These are phyloP conservation scores for Lagenidium giganteum DNA, from an alignment of 352 stramenopile species.

Conservation along the genomic window DNA sequence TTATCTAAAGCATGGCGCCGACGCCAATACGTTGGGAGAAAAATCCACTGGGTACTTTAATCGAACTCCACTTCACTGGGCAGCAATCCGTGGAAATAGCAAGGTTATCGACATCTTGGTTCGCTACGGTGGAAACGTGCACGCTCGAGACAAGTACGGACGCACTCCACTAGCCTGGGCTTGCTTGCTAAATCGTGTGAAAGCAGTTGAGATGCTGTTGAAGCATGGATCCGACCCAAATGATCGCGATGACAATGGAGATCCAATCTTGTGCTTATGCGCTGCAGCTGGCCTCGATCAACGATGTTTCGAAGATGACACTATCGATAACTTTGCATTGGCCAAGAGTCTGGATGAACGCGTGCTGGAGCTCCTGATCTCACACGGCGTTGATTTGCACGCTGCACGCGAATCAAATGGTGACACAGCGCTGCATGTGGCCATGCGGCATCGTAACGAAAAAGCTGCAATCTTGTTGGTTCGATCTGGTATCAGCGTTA, in stretches of 20 bases:
- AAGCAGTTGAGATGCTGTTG: constrained; percentile 50
- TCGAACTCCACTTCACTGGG: constrained; percentile 75
- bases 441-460: constrained; percentile 64
- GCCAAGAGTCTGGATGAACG: constrained; percentile 46
- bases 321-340: too few relatives aligned
- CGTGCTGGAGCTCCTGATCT: constrained; percentile 48
- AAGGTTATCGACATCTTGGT: constrained; percentile 57
- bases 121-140: constrained; percentile 43
- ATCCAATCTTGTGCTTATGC: constrained; percentile 64
- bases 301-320: too few relatives aligned
- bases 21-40: constrained; percentile 62
- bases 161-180: constrained; percentile 68
- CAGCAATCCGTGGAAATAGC: constrained; percentile 66
- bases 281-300: constrained; percentile 47
- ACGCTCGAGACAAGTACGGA: constrained; percentile 63
- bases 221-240: constrained; percentile 52
- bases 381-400: constrained; percentile 45
- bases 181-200: constrained; percentile 62
- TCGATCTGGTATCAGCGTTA: constrained; percentile 61
- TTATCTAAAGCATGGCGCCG: constrained; percentile 61
- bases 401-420: constrained; percentile 53
- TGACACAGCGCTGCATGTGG: constrained; percentile 71
- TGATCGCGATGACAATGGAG: constrained; percentile 49
- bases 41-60: constrained; percentile 62
- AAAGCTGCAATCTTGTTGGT: constrained; percentile 63